These are phyloP conservation scores for Turritis glabra DNA, from an alignment of 345 rosid species.

Conservation along the genomic window DNA sequence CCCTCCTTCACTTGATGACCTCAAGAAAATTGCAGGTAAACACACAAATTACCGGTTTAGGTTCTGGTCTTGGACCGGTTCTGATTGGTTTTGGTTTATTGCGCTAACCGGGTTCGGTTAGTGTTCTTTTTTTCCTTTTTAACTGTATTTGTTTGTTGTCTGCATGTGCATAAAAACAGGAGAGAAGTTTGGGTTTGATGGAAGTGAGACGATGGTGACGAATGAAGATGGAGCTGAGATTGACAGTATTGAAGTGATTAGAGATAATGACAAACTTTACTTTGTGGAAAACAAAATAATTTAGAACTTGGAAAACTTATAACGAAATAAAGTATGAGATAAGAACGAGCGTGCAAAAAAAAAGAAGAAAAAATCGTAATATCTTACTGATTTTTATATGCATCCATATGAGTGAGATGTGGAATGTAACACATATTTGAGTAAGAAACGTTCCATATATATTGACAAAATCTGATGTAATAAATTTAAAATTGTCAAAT, in stretches of 20 bases:
- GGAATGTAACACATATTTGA: neutral
- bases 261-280: slow-evolving; percentile 86
- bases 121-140: neutral
- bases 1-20: slow-evolving; percentile 70
- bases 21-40: slow-evolving; percentile 78
- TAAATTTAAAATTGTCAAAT: neutral
- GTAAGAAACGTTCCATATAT: neutral
- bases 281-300: slow-evolving; percentile 44
- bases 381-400: neutral
- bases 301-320: neutral
- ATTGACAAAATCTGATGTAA: neutral
- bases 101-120: neutral
- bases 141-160: neutral
- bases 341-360: neutral
- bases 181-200: slow-evolving; percentile 68
- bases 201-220: slow-evolving; percentile 50
- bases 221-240: slow-evolving; percentile 83
- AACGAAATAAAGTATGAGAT: slow-evolving; percentile 1
- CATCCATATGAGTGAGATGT: slow-evolving; percentile 22
- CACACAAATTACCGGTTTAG: neutral
- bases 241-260: slow-evolving; percentile 75
- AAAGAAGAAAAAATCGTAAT: neutral
- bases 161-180: slow-evolving; percentile 43
- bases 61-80: slow-evolving; percentile 1
- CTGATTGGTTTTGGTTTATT: neutral